Percentiles rank a stretch among this genome's conserved stretches.
Conservation (phyloP, 2,329 filamentous ascomycete genomes). For the Endocalyx cinctus region DNA sequence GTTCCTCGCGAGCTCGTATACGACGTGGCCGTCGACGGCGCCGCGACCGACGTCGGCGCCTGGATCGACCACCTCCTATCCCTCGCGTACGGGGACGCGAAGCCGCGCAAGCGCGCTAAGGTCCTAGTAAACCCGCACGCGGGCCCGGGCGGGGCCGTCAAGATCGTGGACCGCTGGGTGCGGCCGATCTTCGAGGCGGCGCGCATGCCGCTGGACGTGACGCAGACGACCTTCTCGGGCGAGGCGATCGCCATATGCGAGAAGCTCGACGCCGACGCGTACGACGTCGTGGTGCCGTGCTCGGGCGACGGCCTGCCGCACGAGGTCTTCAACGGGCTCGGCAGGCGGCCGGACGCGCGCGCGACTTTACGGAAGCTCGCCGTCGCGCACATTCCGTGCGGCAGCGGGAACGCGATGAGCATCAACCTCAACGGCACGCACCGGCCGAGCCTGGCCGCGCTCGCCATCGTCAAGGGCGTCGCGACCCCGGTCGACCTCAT, state of each 20-base stretch:
- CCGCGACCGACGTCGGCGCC: constrained; percentile 42
- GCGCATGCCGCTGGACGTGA: constrained; percentile 68
- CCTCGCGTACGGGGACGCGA: constrained; percentile 64
- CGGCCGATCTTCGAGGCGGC: constrained; percentile 81
- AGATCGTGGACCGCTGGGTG: constrained; percentile 69
- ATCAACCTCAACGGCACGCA: constrained; percentile 83
- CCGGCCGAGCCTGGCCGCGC: constrained; percentile 67
- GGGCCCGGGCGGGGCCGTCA: constrained; percentile 71
- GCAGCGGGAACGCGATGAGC: constrained; percentile 90
- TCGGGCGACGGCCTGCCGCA: constrained; percentile 90
- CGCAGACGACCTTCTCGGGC: constrained; percentile 65
- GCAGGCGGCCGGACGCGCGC: constrained; percentile 67
- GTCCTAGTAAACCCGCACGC: constrained; percentile 89
- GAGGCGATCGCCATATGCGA: constrained; percentile 76
- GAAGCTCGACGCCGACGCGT: constrained; percentile 70
- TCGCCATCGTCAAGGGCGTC: constrained; percentile 82
- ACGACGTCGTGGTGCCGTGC: constrained; percentile 81
- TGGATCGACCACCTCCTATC: constrained; percentile 66
- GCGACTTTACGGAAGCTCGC: constrained; percentile 72
- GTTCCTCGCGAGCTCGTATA: constrained; percentile 59
- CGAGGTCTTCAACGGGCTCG: constrained; percentile 92
- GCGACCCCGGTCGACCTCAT: constrained; percentile 80
- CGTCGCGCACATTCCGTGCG: constrained; percentile 83
- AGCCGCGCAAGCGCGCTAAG: constrained; percentile 72
- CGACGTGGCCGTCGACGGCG: constrained; percentile 35